Evolutionary conservation across 2,329 filamentous ascomycete genomes (phyloP), one percentile per base, ranked within the genome.

Genomic region (Cercospora janseana): DNA sequence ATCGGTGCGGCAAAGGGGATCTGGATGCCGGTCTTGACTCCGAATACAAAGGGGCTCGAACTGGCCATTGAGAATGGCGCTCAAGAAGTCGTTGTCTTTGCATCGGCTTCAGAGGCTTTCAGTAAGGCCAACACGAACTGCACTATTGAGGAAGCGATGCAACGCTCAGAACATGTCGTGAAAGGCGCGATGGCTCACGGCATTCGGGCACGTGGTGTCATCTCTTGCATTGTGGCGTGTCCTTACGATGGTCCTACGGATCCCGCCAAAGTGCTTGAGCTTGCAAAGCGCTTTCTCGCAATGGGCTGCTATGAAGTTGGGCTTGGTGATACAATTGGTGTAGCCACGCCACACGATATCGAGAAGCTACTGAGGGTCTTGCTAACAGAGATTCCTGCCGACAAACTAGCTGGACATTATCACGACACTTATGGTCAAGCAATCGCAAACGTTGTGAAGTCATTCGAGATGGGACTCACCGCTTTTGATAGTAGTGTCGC

Each of bases 1-100:
- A 48, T 52, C 9, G 55, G 38, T 3, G 35, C 49, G 31, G n/a
- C 53, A 2, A 26, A 31, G 44, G 42, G 31, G 2, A 54, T 55
- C 28, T 42, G 38, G 37, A 38, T 57, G 28, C 70, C 71, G 2
- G 72, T 75, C 0, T 54, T 75, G 6, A 63, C 70, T 0, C 71
- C 72, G 0, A 75, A 74, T 52, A 20, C 67, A 8, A 71, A 69
- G 49, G 71, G 72, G 0, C 49, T 74, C 15, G 79, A 85, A 58
- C 80, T 87, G 35, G 85, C 86, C 0, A 79, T 69, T 1, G 44
- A 66, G 13, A 50, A 65, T 29, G 62, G 60, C 0, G 69, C 67
- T 2, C 63, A 60, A 26, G 70, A 73, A 45, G 63, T 73, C 4
- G 70, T 69, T 1, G 70, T 74, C 0, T 74, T 74, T 43, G 61